A percentile compares a stretch with the other conserved stretches of the same genome.
These are phyloP conservation scores for Botrytis cinerea DNA, from an alignment of 2,329 filamentous ascomycete species.

Conservation along the genomic window DNA sequence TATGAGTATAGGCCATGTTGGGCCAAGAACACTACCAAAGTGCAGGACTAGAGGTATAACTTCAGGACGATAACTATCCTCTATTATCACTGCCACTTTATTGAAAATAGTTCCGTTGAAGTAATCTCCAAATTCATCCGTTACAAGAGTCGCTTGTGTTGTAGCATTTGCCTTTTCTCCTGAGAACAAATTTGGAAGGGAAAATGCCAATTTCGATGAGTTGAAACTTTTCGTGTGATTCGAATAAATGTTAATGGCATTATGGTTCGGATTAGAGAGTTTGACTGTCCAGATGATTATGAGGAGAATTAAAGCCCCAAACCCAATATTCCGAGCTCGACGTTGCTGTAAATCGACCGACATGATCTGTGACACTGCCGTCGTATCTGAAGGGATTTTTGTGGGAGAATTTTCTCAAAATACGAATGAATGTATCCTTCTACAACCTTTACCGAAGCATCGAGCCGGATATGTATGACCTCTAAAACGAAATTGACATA, in stretches of 20 bases:
- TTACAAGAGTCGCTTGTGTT: slow-evolving; percentile 10
- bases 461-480: neutral
- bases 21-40: slow-evolving; percentile 46
- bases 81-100: slow-evolving; percentile 45
- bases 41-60: slow-evolving; percentile 46
- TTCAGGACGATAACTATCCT: slow-evolving; percentile 42
- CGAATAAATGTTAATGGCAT: slow-evolving; percentile 30
- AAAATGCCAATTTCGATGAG: slow-evolving; percentile 2
- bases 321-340: slow-evolving; percentile 34
- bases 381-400: neutral
- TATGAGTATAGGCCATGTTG: slow-evolving; percentile 49
- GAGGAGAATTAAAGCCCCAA: slow-evolving; percentile 33
- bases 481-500: neutral
- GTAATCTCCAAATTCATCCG: slow-evolving; percentile 21
- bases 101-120: slow-evolving; percentile 35
- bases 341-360: slow-evolving; percentile 34
- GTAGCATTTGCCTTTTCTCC: slow-evolving; percentile 12
- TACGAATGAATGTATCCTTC: slow-evolving; percentile 5
- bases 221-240: slow-evolving; percentile 19
- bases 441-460: slow-evolving; percentile 6
- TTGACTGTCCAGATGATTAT: slow-evolving; percentile 37
- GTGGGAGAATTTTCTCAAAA: neutral
- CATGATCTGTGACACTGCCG: slow-evolving; percentile 23
- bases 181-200: neutral
- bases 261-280: slow-evolving; percentile 33